Conservation (phyloP, 257 asterid species). For the Linderniella brevidens region DNA sequence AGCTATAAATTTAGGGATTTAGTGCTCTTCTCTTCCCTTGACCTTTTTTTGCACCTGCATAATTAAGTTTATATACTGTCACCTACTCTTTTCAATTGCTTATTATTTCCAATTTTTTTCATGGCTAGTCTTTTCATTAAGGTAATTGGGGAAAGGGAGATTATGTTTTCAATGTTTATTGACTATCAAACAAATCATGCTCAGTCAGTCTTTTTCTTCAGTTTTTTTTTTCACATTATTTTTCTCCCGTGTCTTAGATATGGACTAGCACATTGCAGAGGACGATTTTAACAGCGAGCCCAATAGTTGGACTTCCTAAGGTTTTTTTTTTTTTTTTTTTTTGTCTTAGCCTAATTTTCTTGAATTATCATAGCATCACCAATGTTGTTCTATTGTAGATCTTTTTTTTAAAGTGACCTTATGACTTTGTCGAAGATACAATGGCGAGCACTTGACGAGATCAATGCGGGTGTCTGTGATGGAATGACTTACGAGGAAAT, state of each 20-base stretch:
- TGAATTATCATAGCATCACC: not conserved
- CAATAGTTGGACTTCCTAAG: conserved; percentile 92
- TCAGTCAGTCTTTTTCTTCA: too few relatives aligned
- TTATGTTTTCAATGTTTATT: too few relatives aligned
- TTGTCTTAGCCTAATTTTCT: too few relatives aligned
- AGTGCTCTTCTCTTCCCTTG: too few relatives aligned
- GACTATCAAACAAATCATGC: too few relatives aligned
- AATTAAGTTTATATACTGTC: too few relatives aligned
- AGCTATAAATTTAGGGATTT: too few relatives aligned
- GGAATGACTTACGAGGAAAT: conserved; percentile 98
- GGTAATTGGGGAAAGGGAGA: not conserved
- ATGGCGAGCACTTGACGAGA: conserved; percentile 99
- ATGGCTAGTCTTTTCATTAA: too few relatives aligned
- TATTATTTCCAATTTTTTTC: too few relatives aligned
- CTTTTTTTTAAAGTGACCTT: conserved; percentile 9
- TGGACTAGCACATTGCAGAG: conserved; percentile 99
- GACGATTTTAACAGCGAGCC: conserved; percentile 71
- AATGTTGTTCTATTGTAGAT: not conserved
- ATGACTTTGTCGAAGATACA: conserved; percentile 45
- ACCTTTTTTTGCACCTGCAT: too few relatives aligned
- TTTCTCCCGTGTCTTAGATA: conserved; percentile 30
- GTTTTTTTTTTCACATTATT: conserved; percentile 3
- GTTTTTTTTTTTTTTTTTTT: conserved; percentile 26
- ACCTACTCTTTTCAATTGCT: too few relatives aligned
- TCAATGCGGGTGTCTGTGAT: conserved; percentile 89